Percentiles rank a stretch among this genome's conserved stretches.
Evolutionary conservation across 2,329 filamentous ascomycete genomes (phyloP).

Genomic region (Penicillium vulpinum): DNA sequence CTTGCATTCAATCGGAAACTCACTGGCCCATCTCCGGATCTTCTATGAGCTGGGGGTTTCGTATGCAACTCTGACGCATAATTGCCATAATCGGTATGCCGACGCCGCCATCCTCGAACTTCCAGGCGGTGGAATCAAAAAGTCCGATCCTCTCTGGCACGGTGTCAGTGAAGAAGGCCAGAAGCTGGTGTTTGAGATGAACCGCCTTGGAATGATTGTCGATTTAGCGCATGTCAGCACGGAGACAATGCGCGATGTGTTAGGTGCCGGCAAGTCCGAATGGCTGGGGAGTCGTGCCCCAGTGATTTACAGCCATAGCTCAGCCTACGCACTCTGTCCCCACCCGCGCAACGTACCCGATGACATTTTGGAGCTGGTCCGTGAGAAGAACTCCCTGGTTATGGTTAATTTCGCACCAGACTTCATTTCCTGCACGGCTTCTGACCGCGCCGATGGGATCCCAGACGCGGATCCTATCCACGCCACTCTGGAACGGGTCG

Average conservation of each 20-base stretch:
- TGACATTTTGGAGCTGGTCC: conserved; percentile 74
- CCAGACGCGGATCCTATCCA: conserved; percentile 68
- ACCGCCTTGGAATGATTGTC: conserved; percentile 89
- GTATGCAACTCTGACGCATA: conserved; percentile 88
- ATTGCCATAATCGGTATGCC: conserved; percentile 87
- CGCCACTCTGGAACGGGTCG: conserved; percentile 74
- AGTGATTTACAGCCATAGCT: conserved; percentile 86
- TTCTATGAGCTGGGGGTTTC: conserved; percentile 78
- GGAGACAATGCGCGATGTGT: conserved; percentile 82
- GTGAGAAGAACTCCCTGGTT: conserved; percentile 70
- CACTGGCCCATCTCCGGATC: conserved; percentile 62
- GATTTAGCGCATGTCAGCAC: conserved; percentile 77
- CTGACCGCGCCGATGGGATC: conserved; percentile 61
- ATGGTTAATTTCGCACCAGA: conserved; percentile 89
- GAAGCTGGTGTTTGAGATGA: conserved; percentile 80
- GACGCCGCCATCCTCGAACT: conserved; percentile 68
- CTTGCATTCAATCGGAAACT: conserved; percentile 91
- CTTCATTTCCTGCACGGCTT: conserved; percentile 74
- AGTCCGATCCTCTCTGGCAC: conserved; percentile 43
- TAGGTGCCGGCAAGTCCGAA: conserved; percentile 59
- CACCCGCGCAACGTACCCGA: conserved; percentile 91
- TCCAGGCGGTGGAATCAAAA: conserved; percentile 39
- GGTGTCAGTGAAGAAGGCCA: conserved; percentile 73
- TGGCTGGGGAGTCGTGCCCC: conserved; percentile 77
- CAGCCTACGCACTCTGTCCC: conserved; percentile 75